phyloP scores from a whole-genome alignment of 495 filamentous ascomycete species.

The Stereocaulon alpinum region DNA sequence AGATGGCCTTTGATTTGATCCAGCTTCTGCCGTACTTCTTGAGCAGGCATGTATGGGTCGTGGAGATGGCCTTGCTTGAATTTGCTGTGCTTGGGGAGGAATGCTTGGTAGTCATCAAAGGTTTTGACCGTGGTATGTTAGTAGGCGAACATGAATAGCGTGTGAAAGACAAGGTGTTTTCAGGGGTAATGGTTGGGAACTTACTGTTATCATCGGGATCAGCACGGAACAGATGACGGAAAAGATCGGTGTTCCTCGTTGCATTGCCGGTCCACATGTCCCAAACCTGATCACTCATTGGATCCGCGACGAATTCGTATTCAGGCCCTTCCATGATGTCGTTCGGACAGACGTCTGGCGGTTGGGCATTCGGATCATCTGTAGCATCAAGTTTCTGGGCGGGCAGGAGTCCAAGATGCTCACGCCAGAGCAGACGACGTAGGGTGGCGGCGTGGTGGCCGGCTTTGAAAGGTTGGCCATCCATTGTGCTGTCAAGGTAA shows the following conservation, averaged over 20 bases:
- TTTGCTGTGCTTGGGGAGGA: constrained; percentile 50
- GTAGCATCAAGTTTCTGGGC: constrained; percentile 62
- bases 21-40: constrained; percentile 63
- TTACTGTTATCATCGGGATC: constrained; percentile 80
- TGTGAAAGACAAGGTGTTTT: background rate
- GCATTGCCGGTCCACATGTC: constrained; percentile 70
- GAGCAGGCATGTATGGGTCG: constrained; percentile 57
- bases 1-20: constrained; percentile 77
- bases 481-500: constrained; percentile 63
- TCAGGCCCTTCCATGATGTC: constrained; percentile 50
- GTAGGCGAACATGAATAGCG: background rate
- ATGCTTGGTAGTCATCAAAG: constrained; percentile 80
- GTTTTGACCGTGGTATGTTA: constrained; percentile 49
- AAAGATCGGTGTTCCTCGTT: constrained; percentile 71
- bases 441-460: constrained; percentile 70
- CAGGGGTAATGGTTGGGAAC: background rate
- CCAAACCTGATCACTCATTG: constrained; percentile 73
- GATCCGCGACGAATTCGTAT: constrained; percentile 73
- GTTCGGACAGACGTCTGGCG: constrained; percentile 66
- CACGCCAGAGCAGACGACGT: constrained; percentile 79
- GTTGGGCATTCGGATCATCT: constrained; percentile 69
- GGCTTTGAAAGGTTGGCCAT: constrained; percentile 63
- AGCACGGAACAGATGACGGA: constrained; percentile 78
- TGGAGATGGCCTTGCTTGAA: constrained; percentile 78
- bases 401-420: constrained; percentile 77